A percentile compares a stretch with the other conserved stretches of the same genome.
phyloP scores from a whole-genome alignment of 140 eudicot genomes.

The Flaveria floridana region DNA sequence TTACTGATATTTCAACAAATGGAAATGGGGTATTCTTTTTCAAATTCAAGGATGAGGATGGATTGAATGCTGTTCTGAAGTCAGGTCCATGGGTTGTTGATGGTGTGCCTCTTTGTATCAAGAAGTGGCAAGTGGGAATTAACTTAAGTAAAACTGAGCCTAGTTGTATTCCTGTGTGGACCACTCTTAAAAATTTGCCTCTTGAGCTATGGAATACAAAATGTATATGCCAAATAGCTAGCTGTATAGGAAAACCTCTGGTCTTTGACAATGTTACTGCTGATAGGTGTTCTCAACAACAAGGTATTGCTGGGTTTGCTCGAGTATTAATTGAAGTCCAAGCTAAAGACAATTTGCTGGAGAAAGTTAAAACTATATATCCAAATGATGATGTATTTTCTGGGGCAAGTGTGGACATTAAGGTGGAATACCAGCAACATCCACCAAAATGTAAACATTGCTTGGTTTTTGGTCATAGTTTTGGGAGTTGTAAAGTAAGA shows the following conservation, averaged over 20 bases:
- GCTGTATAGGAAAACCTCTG: not conserved
- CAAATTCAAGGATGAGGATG: not conserved
- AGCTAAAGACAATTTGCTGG: not conserved
- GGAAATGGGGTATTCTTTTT: not conserved
- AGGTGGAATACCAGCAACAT: not conserved
- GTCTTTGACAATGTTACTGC: not conserved
- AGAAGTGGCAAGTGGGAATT: not conserved
- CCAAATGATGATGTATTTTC: not conserved
- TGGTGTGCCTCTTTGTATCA: not conserved
- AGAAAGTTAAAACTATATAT: not conserved
- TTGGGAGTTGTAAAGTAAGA: not conserved
- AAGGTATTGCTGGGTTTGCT: not conserved
- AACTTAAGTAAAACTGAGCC: not conserved
- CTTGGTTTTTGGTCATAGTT: not conserved
- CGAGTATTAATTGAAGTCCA: not conserved
- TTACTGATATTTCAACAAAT: not conserved
- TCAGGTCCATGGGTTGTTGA: not conserved
- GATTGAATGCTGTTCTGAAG: not conserved
- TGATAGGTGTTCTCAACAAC: not conserved
- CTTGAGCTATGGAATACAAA: not conserved
- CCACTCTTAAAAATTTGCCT: fast-evolving
- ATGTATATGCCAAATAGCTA: not conserved
- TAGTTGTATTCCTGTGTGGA: not conserved
- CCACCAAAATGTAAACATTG: not conserved
- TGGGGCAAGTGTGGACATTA: not conserved